Percentiles rank a stretch among this genome's conserved stretches.
These are phyloP conservation scores for Exserohilum rostratum DNA, from an alignment of 2,329 filamentous ascomycete species.

Conservation along the genomic window DNA sequence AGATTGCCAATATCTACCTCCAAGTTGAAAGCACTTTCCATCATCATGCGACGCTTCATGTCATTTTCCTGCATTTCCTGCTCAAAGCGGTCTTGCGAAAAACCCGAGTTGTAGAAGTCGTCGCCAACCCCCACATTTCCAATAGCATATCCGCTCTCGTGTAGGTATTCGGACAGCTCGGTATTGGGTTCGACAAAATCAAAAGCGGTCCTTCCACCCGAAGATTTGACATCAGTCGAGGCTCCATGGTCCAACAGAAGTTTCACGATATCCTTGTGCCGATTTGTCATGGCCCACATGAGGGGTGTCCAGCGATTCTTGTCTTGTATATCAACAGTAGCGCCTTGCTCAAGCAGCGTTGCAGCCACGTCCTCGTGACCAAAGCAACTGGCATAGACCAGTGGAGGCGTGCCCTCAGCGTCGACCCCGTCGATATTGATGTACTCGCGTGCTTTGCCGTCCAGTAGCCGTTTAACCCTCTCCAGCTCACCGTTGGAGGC, in stretches of 20 bases:
- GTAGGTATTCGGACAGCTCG: constrained; percentile 93
- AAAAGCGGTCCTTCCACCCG: constrained; percentile 89
- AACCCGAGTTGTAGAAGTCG: constrained; percentile 92
- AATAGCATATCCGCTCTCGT: constrained; percentile 91
- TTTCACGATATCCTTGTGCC: constrained; percentile 95
- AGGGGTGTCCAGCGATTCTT: constrained; percentile 96
- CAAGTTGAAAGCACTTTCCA: constrained; percentile 95
- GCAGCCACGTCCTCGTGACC: constrained; percentile 90
- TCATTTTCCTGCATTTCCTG: constrained; percentile 98
- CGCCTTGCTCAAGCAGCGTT: constrained; percentile 82
- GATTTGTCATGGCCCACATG: constrained; percentile 99
- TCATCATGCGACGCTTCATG: constrained; percentile 96
- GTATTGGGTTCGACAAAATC: constrained; percentile 95
- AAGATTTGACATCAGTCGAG: constrained; percentile 94
- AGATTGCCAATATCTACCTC: constrained; percentile 96
- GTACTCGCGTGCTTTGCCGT: constrained; percentile 73
- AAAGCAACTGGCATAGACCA: constrained; percentile 98
- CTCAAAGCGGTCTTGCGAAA: constrained; percentile 92
- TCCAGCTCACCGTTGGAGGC: constrained; percentile 93
- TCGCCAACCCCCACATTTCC: constrained; percentile 79
- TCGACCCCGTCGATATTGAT: constrained; percentile 88
- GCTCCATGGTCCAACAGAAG: constrained; percentile 89
- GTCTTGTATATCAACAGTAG: constrained; percentile 90
- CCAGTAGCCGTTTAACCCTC: constrained; percentile 76
- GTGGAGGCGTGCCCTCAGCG: constrained; percentile 91